phyloP scores from a whole-genome alignment of 306 rosid species.

The Vigna radiata region DNA sequence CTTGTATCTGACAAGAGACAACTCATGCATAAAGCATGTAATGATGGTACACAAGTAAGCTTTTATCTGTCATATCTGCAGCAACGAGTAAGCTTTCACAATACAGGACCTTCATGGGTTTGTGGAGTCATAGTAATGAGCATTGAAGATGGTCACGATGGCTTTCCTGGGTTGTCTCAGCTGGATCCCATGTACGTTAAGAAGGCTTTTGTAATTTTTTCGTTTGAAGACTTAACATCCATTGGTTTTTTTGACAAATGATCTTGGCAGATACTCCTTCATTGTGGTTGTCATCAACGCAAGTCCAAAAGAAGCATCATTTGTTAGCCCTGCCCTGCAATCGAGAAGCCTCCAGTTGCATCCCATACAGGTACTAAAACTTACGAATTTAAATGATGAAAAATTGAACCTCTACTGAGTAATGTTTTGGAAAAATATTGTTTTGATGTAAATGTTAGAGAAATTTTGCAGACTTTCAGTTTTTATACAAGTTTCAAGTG shows the following conservation, averaged over 20 bases:
- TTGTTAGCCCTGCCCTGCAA: constrained; percentile 57
- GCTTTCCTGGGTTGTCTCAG: constrained; percentile 78
- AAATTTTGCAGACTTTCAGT: neutral
- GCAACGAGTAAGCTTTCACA: constrained; percentile 81
- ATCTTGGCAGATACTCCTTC: constrained; percentile 69
- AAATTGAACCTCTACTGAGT: neutral
- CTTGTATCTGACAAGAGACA: too few species aligned
- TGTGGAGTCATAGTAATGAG: constrained; percentile 86
- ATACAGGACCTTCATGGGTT: constrained; percentile 69
- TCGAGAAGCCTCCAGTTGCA: constrained; percentile 75
- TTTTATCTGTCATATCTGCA: constrained; percentile 38
- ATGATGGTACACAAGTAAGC: constrained; percentile 3
- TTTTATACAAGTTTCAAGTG: neutral
- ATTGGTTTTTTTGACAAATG: constrained; percentile 38
- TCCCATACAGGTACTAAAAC: constrained; percentile 74
- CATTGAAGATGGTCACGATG: constrained; percentile 88
- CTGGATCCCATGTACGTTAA: constrained; percentile 83
- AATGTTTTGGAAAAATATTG: neutral
- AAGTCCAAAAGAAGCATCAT: constrained; percentile 73
- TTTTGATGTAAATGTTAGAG: neutral
- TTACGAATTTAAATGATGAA: constrained; percentile 3
- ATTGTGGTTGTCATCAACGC: constrained; percentile 79
- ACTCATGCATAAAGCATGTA: neutral
- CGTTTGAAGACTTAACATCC: constrained; percentile 16
- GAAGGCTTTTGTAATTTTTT: constrained; percentile 34